Conservation (phyloP, 176 grass and related monocot genomes). For the Sorghum bicolor region Sorghum_bicolor_NCBIv3 NC_012875.2:57820001-57820500, state of each 20-base stretch:
- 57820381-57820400: background rate
- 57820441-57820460: background rate
- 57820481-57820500: constrained; percentile 10
- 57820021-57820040: background rate
- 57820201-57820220: background rate
- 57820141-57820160: background rate
- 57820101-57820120: background rate
- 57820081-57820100: background rate
- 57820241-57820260: background rate
- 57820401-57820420: background rate
- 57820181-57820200: background rate
- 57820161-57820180: background rate
- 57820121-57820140: background rate
- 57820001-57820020: too few relatives aligned
- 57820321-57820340: background rate
- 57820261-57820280: background rate
- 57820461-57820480: background rate
- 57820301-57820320: background rate
- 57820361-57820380: background rate
- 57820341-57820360: background rate
- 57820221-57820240: background rate
- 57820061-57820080: background rate
- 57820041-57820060: background rate
- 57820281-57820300: background rate
- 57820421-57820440: background rate